Conservation (phyloP, 768 basidiomycete species). For the Leccinellum rugosiceps region DNA sequence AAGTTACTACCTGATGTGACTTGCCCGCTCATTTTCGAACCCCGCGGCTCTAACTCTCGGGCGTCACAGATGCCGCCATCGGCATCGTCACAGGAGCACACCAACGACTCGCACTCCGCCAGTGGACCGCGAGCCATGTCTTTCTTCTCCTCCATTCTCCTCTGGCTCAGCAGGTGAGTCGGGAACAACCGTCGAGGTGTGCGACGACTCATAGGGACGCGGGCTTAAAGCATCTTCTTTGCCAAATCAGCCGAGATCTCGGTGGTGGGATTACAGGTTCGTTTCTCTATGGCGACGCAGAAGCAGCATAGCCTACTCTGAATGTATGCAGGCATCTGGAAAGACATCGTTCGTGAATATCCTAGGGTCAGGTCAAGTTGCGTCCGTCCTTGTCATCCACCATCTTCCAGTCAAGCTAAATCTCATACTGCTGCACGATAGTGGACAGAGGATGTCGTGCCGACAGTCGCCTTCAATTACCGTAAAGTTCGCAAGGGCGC, state of each 20-base stretch:
- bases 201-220: background rate
- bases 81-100: too few species aligned
- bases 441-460: conserved; percentile 97
- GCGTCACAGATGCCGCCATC: background rate
- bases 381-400: background rate
- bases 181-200: background rate
- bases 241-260: conserved; percentile 84
- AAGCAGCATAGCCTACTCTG: background rate
- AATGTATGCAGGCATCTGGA: conserved; percentile 68
- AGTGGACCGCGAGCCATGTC: conserved; percentile 31
- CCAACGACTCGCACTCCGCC: background rate
- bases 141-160: conserved; percentile 50
- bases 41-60: conserved; percentile 10
- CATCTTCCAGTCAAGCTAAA: background rate
- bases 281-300: background rate
- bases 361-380: conserved; percentile 75
- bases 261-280: conserved; percentile 86
- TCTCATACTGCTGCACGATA: conserved; percentile 29
- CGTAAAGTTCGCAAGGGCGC: conserved; percentile 87
- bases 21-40: conserved; percentile 8
- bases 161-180: conserved; percentile 54
- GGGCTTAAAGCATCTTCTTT: conserved; percentile 66
- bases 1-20: too few species aligned
- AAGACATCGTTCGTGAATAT: conserved; percentile 96
- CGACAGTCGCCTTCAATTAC: conserved; percentile 92